These are phyloP conservation scores for Metschnikowia kunwiensis DNA, from an alignment of 805 yeast genomes.

Conservation along the genomic window DNA sequence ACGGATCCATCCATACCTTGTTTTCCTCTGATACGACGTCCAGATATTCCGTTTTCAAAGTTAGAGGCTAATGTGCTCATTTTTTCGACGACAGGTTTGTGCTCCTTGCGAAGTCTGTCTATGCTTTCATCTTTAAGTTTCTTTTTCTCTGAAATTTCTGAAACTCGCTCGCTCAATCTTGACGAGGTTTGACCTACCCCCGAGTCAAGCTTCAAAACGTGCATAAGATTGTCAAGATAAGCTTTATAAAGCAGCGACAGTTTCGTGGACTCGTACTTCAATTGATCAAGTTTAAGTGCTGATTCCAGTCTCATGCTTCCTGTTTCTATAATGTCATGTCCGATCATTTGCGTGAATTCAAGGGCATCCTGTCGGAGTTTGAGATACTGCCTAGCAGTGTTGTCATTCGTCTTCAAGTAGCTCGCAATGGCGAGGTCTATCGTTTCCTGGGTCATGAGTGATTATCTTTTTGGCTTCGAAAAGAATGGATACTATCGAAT, in stretches of 20 bases:
- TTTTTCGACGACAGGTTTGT: conserved; percentile 36
- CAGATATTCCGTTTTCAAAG: conserved; percentile 23
- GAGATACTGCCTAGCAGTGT: conserved; percentile 30
- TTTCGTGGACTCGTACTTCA: conserved; percentile 30
- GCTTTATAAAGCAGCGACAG: conserved; percentile 24
- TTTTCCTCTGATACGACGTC: conserved; percentile 5
- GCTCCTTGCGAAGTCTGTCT: conserved; percentile 25
- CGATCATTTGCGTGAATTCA: conserved; percentile 9
- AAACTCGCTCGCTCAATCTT: conserved; percentile 23
- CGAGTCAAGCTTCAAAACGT: conserved; percentile 18
- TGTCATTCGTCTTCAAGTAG: conserved; percentile 33
- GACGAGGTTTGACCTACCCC: conserved; percentile 17
- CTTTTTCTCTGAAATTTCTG: conserved; percentile 19
- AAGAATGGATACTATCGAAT: no score
- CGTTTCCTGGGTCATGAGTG: conserved; percentile 27
- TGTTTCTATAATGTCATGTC: conserved; percentile 10
- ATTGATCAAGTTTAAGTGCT: conserved; percentile 19
- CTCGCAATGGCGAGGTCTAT: conserved; percentile 31
- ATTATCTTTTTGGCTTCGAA: no score
- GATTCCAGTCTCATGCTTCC: conserved; percentile 13
- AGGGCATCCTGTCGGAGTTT: conserved; percentile 30
- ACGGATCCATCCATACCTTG: not conserved
- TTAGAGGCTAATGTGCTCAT: conserved; percentile 26
- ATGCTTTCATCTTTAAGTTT: conserved; percentile 20
- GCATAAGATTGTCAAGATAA: conserved; percentile 24